These are phyloP conservation scores for Fusarium staphyleae DNA, from an alignment of 2,329 filamentous ascomycete species.

Conservation along the genomic window DNA sequence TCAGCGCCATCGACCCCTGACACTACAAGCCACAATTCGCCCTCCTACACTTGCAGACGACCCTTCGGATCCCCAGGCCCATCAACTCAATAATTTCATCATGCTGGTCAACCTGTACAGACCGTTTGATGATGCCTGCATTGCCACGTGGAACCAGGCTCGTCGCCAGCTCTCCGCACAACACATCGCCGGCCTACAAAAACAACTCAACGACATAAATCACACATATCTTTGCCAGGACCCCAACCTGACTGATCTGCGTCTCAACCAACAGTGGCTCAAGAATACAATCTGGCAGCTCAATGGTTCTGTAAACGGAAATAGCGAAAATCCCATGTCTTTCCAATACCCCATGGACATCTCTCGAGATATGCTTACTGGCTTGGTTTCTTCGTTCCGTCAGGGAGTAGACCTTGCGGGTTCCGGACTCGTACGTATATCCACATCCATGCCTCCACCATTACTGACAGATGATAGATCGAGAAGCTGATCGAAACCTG, in stretches of 20 bases:
- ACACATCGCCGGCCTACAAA: conserved; percentile 66
- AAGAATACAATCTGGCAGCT: conserved; percentile 70
- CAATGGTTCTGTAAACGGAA: conserved; percentile 55
- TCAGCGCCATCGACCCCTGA: conserved; percentile 72
- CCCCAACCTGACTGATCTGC: conserved; percentile 61
- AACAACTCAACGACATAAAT: conserved; percentile 65
- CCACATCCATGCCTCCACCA: not conserved
- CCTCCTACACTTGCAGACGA: conserved; percentile 70
- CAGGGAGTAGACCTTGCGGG: conserved; percentile 78
- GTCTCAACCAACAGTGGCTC: conserved; percentile 69
- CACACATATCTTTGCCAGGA: conserved; percentile 61
- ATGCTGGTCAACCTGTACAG: conserved; percentile 69
- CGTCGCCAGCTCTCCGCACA: conserved; percentile 62
- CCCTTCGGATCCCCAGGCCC: conserved; percentile 60
- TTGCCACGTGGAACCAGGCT: conserved; percentile 72
- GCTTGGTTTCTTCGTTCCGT: conserved; percentile 75
- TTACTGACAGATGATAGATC: conserved; percentile 56
- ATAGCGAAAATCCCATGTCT: conserved; percentile 61
- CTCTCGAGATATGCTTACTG: conserved; percentile 66
- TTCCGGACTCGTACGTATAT: conserved; percentile 69
- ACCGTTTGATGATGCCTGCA: conserved; percentile 70
- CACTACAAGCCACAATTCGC: conserved; percentile 72
- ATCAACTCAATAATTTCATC: conserved; percentile 63
- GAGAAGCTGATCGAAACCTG: conserved; percentile 83
- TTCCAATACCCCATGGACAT: conserved; percentile 71